Percentiles rank a stretch among this genome's conserved stretches.
These are phyloP conservation scores for Begonia masoniana DNA, from an alignment of 306 rosid genomes.

Conservation along the genomic window DNA sequence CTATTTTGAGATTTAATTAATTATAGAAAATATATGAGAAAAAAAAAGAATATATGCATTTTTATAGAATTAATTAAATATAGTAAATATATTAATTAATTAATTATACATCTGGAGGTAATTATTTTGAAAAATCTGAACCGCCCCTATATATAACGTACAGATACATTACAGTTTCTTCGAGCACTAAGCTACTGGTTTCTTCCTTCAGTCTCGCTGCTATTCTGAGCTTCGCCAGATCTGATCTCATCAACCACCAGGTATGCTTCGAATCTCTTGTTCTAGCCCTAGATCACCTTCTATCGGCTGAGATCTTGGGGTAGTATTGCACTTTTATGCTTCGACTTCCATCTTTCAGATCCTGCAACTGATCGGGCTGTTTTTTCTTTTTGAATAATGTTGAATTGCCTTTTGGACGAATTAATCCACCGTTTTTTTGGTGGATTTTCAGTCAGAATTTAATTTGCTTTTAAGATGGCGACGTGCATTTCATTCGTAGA, in stretches of 20 bases:
- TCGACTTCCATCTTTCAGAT: conserved; percentile 5
- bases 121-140: not conserved
- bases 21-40: too few species aligned
- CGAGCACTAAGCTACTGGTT: not conserved
- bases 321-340: conserved; percentile 1
- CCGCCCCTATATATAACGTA: not conserved
- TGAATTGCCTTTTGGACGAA: not conserved
- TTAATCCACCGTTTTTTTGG: not conserved
- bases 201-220: not conserved
- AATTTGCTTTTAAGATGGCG: not conserved
- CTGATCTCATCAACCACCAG: conserved; percentile 18
- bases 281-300: conserved; percentile 16
- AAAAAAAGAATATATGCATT: not conserved
- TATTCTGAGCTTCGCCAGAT: conserved; percentile 17
- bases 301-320: conserved; percentile 4
- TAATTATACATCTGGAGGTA: too few species aligned
- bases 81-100: too few species aligned
- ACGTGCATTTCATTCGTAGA: conserved; percentile 8
- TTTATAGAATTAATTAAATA: not conserved
- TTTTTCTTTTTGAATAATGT: not conserved
- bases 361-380: conserved; percentile 4
- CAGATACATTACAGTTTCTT: not conserved
- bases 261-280: conserved; percentile 4
- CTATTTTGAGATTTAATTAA: too few species aligned
- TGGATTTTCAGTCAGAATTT: not conserved